These are phyloP conservation scores for Ceratopteris richardii DNA, from an alignment of 75 land plant species.

Conservation along the genomic window DNA sequence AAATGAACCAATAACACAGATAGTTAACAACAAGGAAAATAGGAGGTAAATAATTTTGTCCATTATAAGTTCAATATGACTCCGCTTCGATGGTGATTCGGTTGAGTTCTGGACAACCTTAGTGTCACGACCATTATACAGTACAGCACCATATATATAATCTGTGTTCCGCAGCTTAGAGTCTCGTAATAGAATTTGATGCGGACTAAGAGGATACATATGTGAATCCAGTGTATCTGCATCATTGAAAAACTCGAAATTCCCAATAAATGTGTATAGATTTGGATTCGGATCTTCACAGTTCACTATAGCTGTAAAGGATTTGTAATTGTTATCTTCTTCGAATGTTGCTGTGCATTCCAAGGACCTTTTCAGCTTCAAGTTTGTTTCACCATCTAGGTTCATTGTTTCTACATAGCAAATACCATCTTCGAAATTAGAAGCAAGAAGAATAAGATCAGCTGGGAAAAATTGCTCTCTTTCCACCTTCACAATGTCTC, in stretches of 20 bases:
- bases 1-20: slow-evolving; percentile 44
- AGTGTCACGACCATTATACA: slow-evolving; percentile 57
- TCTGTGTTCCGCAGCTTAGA: slow-evolving; percentile 58
- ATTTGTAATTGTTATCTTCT: slow-evolving; percentile 34
- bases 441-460: slow-evolving; percentile 52
- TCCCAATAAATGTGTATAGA: slow-evolving; percentile 64
- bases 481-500: slow-evolving; percentile 56
- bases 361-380: slow-evolving; percentile 58
- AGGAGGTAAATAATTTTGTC: slow-evolving; percentile 56
- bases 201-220: slow-evolving; percentile 37
- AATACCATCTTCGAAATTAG: slow-evolving; percentile 63
- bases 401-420: slow-evolving; percentile 85
- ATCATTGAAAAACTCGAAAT: slow-evolving; percentile 39
- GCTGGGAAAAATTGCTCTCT: slow-evolving; percentile 62
- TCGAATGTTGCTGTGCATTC: slow-evolving; percentile 43
- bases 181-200: slow-evolving; percentile 57
- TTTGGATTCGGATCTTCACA: slow-evolving; percentile 71
- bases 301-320: slow-evolving; percentile 27
- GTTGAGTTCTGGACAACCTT: slow-evolving; percentile 66
- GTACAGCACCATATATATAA: slow-evolving; percentile 55
- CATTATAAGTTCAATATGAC: slow-evolving; percentile 49
- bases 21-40: slow-evolving; percentile 39
- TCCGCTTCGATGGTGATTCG: slow-evolving; percentile 54
- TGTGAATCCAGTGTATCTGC: neutral
- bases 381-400: slow-evolving; percentile 70